Conservation (phyloP, 208 protist genomes). For the Zelonia costaricensis region DNA sequence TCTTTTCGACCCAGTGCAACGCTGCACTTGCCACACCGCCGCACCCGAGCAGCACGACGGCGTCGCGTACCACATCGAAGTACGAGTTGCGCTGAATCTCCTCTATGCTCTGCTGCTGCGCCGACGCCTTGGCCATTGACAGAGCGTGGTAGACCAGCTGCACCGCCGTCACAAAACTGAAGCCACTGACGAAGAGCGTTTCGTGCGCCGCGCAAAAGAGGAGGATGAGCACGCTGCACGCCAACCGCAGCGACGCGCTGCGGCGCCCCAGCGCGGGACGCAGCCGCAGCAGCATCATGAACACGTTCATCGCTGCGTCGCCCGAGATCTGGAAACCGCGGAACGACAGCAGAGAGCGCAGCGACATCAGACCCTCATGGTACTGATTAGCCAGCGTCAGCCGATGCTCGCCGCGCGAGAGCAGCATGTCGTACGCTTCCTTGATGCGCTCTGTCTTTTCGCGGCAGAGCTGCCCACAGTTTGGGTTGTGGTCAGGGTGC, state of each 20-base stretch:
- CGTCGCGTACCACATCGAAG: slow-evolving; percentile 61
- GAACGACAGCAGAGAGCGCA: slow-evolving; percentile 78
- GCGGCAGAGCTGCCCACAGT: slow-evolving; percentile 68
- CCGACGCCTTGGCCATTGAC: slow-evolving; percentile 42
- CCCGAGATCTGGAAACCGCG: slow-evolving; percentile 72
- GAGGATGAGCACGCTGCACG: slow-evolving; percentile 49
- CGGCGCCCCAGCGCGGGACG: slow-evolving; percentile 8
- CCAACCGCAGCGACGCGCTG: slow-evolving; percentile 21
- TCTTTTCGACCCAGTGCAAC: slow-evolving; percentile 3
- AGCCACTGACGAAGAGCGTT: slow-evolving; percentile 52
- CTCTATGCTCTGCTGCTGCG: slow-evolving; percentile 35
- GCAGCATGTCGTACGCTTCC: slow-evolving; percentile 77
- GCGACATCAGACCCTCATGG: slow-evolving; percentile 51
- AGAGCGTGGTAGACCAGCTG: slow-evolving; percentile 64
- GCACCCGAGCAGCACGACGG: slow-evolving; percentile 34
- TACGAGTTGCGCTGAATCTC: slow-evolving; percentile 53
- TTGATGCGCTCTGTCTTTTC: slow-evolving; percentile 63
- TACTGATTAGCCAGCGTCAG: slow-evolving; percentile 68
- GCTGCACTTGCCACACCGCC: slow-evolving; percentile 28
- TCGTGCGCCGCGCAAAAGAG: slow-evolving; percentile 68
- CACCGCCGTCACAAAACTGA: slow-evolving; percentile 57
- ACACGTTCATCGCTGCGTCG: slow-evolving; percentile 59
- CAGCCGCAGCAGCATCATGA: slow-evolving; percentile 28
- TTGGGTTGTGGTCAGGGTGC: slow-evolving; percentile 85
- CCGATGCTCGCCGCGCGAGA: slow-evolving; percentile 57